Evolutionary conservation across 2,329 filamentous ascomycete genomes (phyloP).

Genomic region (Beauveria scarabaeidicola): DNA sequence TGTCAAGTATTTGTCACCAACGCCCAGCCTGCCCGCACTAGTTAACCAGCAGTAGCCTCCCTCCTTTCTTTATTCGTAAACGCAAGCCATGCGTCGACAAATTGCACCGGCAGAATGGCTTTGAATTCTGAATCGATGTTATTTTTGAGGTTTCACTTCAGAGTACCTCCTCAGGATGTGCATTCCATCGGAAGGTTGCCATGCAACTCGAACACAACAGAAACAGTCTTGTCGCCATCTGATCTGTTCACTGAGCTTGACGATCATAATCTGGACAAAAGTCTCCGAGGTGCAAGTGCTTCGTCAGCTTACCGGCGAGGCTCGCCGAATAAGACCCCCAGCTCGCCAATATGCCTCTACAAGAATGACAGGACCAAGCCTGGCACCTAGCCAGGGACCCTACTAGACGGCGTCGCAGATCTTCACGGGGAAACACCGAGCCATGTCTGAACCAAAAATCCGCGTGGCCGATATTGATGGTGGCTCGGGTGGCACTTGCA

Average conservation of each 20-base stretch:
- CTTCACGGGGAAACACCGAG: neutral
- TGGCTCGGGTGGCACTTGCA: slow-evolving; percentile 16
- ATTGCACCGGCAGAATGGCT: neutral
- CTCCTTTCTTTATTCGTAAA: neutral
- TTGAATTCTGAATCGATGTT: too few species aligned
- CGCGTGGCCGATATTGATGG: slow-evolving; percentile 18
- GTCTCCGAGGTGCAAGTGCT: neutral
- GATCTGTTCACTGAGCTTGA: neutral
- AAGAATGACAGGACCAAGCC: neutral
- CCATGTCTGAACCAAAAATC: neutral
- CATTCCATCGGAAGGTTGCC: neutral
- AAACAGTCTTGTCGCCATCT: neutral
- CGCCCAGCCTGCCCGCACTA: neutral
- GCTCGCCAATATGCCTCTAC: neutral
- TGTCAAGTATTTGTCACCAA: neutral
- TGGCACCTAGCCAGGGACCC: neutral
- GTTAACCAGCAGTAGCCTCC: neutral
- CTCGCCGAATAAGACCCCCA: neutral
- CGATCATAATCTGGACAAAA: neutral
- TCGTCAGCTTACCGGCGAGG: neutral
- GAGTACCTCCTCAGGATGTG: neutral
- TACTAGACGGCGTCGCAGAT: neutral
- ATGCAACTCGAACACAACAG: neutral
- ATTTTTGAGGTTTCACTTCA: too few species aligned
- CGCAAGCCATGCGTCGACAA: neutral